Conservation (phyloP, 2,329 filamentous ascomycete species). For the Plectosphaerella cucumerina region DNA sequence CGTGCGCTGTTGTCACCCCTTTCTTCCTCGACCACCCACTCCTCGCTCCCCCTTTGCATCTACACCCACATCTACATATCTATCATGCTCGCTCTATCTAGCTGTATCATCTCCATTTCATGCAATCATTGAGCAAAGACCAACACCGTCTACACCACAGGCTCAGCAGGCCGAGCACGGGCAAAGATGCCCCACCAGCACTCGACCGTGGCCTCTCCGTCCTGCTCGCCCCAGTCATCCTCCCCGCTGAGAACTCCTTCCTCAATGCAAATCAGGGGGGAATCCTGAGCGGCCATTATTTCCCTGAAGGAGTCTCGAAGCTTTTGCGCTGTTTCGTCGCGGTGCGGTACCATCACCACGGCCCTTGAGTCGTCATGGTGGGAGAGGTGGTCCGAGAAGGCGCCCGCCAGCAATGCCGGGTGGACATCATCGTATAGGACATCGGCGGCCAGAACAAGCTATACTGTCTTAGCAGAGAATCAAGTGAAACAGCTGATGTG, state of each 20-base stretch:
- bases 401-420: slow-evolving; percentile 66
- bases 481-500: not conserved
- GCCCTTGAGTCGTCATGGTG: slow-evolving; percentile 55
- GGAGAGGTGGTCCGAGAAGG: slow-evolving; percentile 65
- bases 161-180: not conserved
- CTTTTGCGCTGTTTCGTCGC: slow-evolving; percentile 61
- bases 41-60: no score
- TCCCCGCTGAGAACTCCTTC: slow-evolving; percentile 61
- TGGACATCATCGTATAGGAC: slow-evolving; percentile 84
- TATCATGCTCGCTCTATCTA: no score
- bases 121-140: no score
- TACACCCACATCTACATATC: no score
- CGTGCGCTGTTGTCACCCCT: no score
- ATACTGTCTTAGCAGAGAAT: no score
- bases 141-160: no score
- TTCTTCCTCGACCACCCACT: no score
- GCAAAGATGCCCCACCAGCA: slow-evolving; percentile 68
- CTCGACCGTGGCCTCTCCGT: slow-evolving; percentile 43
- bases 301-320: slow-evolving; percentile 61
- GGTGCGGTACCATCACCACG: slow-evolving; percentile 75
- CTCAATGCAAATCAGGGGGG: slow-evolving; percentile 45
- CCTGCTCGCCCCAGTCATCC: slow-evolving; percentile 67
- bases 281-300: slow-evolving; percentile 51
- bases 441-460: slow-evolving; percentile 81
- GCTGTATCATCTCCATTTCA: no score